A percentile compares a stretch with the other conserved stretches of the same genome.
Conservation (phyloP, 2,329 filamentous ascomycete genomes). For the Penicillium psychrosexuale region DNA sequence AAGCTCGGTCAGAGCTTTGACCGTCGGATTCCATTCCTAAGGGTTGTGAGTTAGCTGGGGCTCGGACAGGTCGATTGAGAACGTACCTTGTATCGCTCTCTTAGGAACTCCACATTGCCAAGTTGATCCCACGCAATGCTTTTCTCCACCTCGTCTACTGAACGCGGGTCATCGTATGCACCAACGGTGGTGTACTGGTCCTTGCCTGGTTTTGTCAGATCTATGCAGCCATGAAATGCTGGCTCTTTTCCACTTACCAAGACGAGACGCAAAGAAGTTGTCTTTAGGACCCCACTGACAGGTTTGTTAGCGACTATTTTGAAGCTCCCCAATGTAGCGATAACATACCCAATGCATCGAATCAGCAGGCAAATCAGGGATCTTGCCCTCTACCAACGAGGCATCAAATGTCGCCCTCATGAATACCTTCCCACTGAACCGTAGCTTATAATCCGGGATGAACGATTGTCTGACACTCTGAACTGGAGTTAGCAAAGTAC, state of each 20-base stretch:
- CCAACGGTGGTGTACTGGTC: slow-evolving; percentile 45
- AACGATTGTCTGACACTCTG: slow-evolving; percentile 39
- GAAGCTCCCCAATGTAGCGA: rapidly evolving
- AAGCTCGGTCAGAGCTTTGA: slow-evolving; percentile 42
- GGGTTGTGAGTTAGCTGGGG: slow-evolving; percentile 15
- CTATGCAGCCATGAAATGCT: too few relatives aligned
- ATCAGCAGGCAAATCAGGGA: slow-evolving; percentile 42
- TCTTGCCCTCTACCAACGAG: slow-evolving; percentile 37
- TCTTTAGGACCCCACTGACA: slow-evolving; percentile 42
- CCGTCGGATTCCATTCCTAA: slow-evolving; percentile 44
- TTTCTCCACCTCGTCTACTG: slow-evolving; percentile 30
- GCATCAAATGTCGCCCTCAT: slow-evolving; percentile 48
- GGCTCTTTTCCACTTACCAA: slow-evolving; percentile 29
- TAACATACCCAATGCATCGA: slow-evolving; percentile 40
- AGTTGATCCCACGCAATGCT: slow-evolving; percentile 40
- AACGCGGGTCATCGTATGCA: slow-evolving; percentile 41
- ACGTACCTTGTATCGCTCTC: slow-evolving; percentile 27
- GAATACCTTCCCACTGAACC: slow-evolving; percentile 47
- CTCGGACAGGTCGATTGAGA: not conserved
- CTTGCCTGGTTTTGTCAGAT: slow-evolving; percentile 19
- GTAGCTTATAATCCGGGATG: slow-evolving; percentile 40
- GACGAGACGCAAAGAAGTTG: slow-evolving; percentile 45
- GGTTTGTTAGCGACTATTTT: not conserved
- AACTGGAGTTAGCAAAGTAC: not conserved
- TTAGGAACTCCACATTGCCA: slow-evolving; percentile 38